Conservation (phyloP, 208 protist genomes). For the Acanthamoeba triangularis region DNA sequence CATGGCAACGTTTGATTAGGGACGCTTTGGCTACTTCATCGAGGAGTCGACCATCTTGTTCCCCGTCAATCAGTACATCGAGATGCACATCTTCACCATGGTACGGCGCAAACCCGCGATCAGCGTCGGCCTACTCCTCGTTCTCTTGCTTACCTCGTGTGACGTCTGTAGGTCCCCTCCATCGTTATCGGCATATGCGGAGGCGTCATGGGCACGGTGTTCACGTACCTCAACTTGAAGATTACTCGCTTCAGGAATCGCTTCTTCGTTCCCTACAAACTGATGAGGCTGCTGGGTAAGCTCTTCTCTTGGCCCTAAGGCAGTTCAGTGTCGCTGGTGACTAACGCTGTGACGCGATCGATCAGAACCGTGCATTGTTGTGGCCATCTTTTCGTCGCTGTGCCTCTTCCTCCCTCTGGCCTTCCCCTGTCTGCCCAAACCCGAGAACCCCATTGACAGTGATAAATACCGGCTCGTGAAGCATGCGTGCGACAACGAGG, state of each 20-base stretch:
- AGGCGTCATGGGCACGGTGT: slow-evolving; percentile 93
- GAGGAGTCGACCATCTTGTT: slow-evolving; percentile 94
- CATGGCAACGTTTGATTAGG: background rate
- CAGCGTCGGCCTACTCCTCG: too few relatives aligned
- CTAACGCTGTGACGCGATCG: background rate
- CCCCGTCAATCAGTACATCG: slow-evolving; percentile 93
- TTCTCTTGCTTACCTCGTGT: too few relatives aligned
- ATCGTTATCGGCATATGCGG: slow-evolving; percentile 93
- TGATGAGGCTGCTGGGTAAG: slow-evolving; percentile 90
- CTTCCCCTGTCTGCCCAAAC: slow-evolving; percentile 73
- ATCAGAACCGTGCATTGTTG: slow-evolving; percentile 86
- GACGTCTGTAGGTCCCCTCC: slow-evolving; percentile 80
- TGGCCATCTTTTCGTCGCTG: slow-evolving; percentile 90
- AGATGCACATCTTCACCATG: slow-evolving; percentile 93
- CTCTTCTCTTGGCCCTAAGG: background rate
- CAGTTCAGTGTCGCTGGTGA: slow-evolving; percentile 79
- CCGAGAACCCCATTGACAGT: slow-evolving; percentile 80
- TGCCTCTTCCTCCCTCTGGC: slow-evolving; percentile 87
- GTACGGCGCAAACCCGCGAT: slow-evolving; percentile 60
- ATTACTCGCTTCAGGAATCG: slow-evolving; percentile 92
- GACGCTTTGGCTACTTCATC: slow-evolving; percentile 92
- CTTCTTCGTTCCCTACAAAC: slow-evolving; percentile 87
- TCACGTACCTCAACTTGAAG: slow-evolving; percentile 94
- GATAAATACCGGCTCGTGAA: slow-evolving; percentile 76
- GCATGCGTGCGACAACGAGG: slow-evolving; percentile 87